These are phyloP conservation scores for Turritis glabra DNA, from an alignment of 345 rosid genomes.

Conservation along the genomic window DNA sequence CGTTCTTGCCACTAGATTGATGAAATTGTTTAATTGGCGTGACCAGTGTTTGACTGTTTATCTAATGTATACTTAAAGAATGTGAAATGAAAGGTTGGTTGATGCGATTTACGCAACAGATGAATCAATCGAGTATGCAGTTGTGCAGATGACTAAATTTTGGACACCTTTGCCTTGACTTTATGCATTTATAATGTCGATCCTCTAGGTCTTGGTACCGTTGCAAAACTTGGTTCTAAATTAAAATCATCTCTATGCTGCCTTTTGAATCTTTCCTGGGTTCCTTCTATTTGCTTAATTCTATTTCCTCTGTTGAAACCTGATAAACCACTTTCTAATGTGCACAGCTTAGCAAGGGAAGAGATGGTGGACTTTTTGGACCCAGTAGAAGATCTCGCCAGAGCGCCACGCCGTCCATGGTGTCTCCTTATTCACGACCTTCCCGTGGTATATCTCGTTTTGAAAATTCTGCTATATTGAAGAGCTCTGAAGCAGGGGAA, in stretches of 20 bases:
- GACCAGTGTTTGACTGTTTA: constrained; percentile 4
- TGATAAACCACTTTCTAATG: constrained; percentile 20
- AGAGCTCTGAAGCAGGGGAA: constrained; percentile 51
- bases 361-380: constrained; percentile 65
- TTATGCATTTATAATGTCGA: neutral
- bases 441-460: constrained; percentile 36
- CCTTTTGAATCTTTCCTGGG: constrained; percentile 8
- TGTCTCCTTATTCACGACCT: constrained; percentile 47
- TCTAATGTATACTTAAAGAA: constrained; percentile 1
- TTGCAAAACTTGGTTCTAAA: constrained; percentile 26
- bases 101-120: neutral
- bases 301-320: constrained; percentile 10
- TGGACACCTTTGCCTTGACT: constrained; percentile 10
- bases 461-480: constrained; percentile 45
- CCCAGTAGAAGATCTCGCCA: constrained; percentile 65
- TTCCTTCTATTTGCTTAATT: neutral
- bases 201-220: constrained; percentile 10
- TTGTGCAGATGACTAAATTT: constrained; percentile 5
- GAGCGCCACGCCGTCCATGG: constrained; percentile 21
- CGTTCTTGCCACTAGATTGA: constrained; percentile 8
- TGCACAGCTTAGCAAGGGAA: constrained; percentile 43
- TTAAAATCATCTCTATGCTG: constrained; percentile 8
- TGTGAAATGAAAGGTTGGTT: constrained; percentile 10
- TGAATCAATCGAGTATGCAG: neutral
- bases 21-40: neutral